Conservation (phyloP, 495 filamentous ascomycete species). For the Aspergillus steynii region DNA sequence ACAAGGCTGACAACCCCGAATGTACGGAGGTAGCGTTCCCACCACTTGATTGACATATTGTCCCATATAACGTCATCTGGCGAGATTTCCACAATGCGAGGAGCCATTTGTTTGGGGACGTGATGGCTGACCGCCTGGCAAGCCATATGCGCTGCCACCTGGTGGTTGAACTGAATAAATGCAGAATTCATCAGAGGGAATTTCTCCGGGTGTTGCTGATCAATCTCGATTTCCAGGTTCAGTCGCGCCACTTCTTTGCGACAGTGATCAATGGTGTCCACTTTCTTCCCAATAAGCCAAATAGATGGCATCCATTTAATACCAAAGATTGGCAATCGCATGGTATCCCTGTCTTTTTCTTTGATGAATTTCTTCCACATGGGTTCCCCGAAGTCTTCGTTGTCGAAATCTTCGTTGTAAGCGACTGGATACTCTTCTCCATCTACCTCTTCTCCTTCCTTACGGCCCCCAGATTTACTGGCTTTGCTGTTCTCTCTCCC, state of each 20-base stretch:
- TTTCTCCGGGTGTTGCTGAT: conserved; percentile 81
- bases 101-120: conserved; percentile 90
- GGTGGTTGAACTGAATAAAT: conserved; percentile 98
- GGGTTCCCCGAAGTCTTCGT: conserved; percentile 64
- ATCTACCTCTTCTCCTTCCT: conserved; percentile 39
- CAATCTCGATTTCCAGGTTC: conserved; percentile 90
- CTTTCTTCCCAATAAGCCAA: conserved; percentile 82
- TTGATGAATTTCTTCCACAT: conserved; percentile 81
- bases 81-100: conserved; percentile 87
- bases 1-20: conserved; percentile 65
- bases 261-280: conserved; percentile 92
- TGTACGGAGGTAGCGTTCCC: conserved; percentile 80
- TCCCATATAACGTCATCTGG: conserved; percentile 96
- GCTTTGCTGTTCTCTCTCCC: conserved; percentile 19
- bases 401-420: conserved; percentile 65
- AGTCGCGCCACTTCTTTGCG: conserved; percentile 84
- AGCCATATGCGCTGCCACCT: conserved; percentile 97
- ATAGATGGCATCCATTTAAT: conserved; percentile 82
- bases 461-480: conserved; percentile 22
- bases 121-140: conserved; percentile 92
- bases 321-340: conserved; percentile 75
- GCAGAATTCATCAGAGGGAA: conserved; percentile 97
- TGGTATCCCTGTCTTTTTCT: conserved; percentile 80
- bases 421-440: conserved; percentile 68
- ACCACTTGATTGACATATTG: conserved; percentile 97